phyloP scores from a whole-genome alignment of 768 basidiomycete species.

The Filobasidium floriforme region DNA sequence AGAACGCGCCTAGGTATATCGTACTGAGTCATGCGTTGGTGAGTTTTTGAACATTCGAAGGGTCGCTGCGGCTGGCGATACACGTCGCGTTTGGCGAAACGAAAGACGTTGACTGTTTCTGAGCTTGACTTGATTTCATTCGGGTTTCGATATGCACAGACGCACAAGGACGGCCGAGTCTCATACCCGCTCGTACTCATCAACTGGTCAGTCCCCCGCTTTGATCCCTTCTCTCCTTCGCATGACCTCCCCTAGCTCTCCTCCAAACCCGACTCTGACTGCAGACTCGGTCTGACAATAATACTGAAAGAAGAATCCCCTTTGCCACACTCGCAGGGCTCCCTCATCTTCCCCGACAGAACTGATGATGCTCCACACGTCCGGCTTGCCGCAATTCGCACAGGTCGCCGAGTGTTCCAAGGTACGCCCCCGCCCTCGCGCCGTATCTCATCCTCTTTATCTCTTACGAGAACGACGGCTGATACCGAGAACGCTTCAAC shows the following conservation, averaged over 20 bases:
- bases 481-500: too few relatives aligned
- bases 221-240: neutral
- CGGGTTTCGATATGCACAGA: constrained; percentile 27
- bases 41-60: too few relatives aligned
- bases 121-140: neutral
- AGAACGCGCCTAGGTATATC: constrained; percentile 77
- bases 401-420: constrained; percentile 51
- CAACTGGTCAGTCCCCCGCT: constrained; percentile 58
- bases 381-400: constrained; percentile 69
- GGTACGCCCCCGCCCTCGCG: constrained; percentile 26
- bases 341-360: constrained; percentile 69
- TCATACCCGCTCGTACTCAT: constrained; percentile 78
- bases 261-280: too few relatives aligned
- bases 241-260: too few relatives aligned
- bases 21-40: constrained; percentile 71
- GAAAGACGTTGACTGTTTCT: too few relatives aligned
- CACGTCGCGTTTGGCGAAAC: too few relatives aligned
- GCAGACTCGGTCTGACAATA: too few relatives aligned
- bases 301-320: too few relatives aligned
- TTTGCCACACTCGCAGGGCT: constrained; percentile 49
- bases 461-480: too few relatives aligned
- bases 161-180: constrained; percentile 70
- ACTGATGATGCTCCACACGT: constrained; percentile 72
- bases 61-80: too few relatives aligned
- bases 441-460: too few relatives aligned